phyloP scores from a whole-genome alignment of 306 rosid species.

The Astragalus glycyphyllos region DNA sequence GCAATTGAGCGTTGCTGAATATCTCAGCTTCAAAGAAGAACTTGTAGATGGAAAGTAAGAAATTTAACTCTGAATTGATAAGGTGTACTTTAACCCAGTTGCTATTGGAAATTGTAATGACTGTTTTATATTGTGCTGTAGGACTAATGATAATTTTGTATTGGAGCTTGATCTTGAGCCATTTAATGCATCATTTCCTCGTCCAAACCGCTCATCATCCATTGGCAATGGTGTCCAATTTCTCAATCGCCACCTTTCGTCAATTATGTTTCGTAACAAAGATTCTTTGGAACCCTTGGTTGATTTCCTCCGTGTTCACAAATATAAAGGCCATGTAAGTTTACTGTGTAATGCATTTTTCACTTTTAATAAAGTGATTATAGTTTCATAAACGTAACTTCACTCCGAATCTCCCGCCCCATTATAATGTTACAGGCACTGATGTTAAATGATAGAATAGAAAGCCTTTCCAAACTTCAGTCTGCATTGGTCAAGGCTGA shows the following conservation, averaged over 20 bases:
- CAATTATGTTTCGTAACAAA: slow-evolving; percentile 81
- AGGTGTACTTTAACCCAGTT: slow-evolving; percentile 3
- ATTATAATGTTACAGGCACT: slow-evolving; percentile 61
- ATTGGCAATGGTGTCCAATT: slow-evolving; percentile 98
- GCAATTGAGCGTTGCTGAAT: slow-evolving; percentile 81
- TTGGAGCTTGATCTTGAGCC: slow-evolving; percentile 96
- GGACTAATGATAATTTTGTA: slow-evolving; percentile 52
- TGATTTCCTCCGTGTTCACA: slow-evolving; percentile 86
- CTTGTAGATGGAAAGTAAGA: slow-evolving; percentile 76
- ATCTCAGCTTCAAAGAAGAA: slow-evolving; percentile 85
- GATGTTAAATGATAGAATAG: slow-evolving; percentile 83
- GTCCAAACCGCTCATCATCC: slow-evolving; percentile 84
- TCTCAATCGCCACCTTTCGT: slow-evolving; percentile 96
- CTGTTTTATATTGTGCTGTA: slow-evolving; percentile 32
- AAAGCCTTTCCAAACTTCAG: slow-evolving; percentile 70
- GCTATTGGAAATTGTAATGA: slow-evolving; percentile 6
- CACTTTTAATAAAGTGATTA: slow-evolving; percentile 9
- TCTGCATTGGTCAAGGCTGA: slow-evolving; percentile 79
- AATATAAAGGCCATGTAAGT: slow-evolving; percentile 79
- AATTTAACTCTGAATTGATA: too few relatives aligned
- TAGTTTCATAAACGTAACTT: neutral
- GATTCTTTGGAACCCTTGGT: slow-evolving; percentile 83
- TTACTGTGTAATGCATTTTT: slow-evolving; percentile 21
- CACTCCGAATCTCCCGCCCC: neutral
- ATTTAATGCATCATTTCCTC: slow-evolving; percentile 86